These are phyloP conservation scores for Nematocida displodere DNA, from an alignment of 371 early-diverging fungal species.

Conservation along the genomic window DNA sequence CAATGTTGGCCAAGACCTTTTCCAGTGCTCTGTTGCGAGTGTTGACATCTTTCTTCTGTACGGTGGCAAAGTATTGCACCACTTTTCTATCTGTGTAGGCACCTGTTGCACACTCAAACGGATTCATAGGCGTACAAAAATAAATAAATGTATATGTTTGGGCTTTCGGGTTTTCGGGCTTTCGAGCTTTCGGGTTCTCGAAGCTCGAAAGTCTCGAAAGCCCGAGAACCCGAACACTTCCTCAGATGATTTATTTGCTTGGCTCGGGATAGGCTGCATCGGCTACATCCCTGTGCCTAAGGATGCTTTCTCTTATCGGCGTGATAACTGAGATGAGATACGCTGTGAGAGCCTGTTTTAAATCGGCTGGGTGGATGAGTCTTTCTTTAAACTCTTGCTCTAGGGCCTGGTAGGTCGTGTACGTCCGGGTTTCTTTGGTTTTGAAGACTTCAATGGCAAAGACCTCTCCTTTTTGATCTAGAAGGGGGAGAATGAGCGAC, in stretches of 20 bases:
- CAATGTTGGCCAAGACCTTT: conserved; percentile 9
- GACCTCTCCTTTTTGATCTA: conserved; percentile 63
- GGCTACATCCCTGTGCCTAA: conserved; percentile 64
- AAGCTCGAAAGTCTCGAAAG: no score
- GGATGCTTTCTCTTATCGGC: conserved; percentile 78
- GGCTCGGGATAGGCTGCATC: conserved; percentile 68
- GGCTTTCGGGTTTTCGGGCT: no score
- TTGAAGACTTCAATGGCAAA: conserved; percentile 25
- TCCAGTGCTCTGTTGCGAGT: conserved; percentile 19
- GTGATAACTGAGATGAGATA: conserved; percentile 78
- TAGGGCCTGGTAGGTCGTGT: conserved; percentile 70
- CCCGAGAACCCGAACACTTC: no score
- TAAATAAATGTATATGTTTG: no score
- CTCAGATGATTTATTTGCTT: no score
- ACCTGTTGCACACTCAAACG: conserved; percentile 22
- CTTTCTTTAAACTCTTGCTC: conserved; percentile 77
- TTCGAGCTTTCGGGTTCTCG: no score
- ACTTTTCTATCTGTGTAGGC: conserved; percentile 4
- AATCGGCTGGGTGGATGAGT: conserved; percentile 86
- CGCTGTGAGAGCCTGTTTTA: conserved; percentile 78
- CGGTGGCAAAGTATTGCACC: conserved; percentile 23
- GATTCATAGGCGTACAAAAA: conserved; percentile 45
- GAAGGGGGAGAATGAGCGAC: conserved; percentile 78
- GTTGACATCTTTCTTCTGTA: conserved; percentile 23
- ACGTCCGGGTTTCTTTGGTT: conserved; percentile 69